Conservation (phyloP, 768 basidiomycete species). For the Russula sp. region DNA sequence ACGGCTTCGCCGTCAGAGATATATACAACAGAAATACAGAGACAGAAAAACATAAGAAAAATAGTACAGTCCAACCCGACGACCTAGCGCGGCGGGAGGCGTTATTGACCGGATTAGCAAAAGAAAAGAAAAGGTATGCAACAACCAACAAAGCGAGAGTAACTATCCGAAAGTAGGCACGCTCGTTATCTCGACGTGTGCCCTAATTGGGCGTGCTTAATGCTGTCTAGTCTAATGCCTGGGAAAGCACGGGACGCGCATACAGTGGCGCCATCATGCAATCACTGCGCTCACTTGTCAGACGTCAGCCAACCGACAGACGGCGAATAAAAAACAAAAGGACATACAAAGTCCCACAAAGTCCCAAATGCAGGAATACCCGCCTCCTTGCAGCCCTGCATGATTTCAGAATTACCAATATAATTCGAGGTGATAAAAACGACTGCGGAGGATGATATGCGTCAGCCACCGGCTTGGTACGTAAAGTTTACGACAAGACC, state of each 20-base stretch:
- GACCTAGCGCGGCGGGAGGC: not conserved
- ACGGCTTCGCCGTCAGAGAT: not conserved
- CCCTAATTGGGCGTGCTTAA: not conserved
- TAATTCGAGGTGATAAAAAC: conserved; percentile 47
- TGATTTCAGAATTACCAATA: conserved; percentile 43
- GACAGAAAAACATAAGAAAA: not conserved
- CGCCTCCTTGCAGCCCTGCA: conserved; percentile 41
- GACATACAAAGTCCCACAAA: conserved; percentile 30
- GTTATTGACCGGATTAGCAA: not conserved
- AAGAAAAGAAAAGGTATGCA: not conserved
- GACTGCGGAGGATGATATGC: conserved; percentile 31
- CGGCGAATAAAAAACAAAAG: not conserved
- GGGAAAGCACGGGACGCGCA: not conserved
- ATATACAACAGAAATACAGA: not conserved
- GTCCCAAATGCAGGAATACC: conserved; percentile 42
- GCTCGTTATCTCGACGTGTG: not conserved
- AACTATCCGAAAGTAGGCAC: not conserved
- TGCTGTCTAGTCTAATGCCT: not conserved
- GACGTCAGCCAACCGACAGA: not conserved
- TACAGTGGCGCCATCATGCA: not conserved
- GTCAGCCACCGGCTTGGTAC: not conserved
- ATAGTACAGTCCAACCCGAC: not conserved
- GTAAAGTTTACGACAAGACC: conserved; percentile 15
- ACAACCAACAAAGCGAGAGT: not conserved
- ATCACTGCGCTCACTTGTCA: not conserved